Base-by-base conservation (phyloP, 2,329 filamentous ascomycete genomes). In the Pezicula neosporulosa region DNA sequence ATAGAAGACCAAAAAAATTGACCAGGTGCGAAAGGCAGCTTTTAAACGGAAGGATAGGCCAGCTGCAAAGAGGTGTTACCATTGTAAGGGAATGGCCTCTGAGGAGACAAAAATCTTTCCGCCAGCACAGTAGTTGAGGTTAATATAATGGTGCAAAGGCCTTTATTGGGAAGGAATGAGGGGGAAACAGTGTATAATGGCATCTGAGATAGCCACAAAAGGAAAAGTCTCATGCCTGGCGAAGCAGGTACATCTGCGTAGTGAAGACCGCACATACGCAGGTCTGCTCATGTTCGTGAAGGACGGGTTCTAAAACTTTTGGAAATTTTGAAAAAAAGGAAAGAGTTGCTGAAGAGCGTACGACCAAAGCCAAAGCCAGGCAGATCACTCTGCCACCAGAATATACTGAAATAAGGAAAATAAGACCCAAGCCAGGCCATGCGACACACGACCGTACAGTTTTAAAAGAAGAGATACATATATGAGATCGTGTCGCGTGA, bases 401-500 rank as follows among this genome's bases (percentile, higher is more conserved):
- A 46, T 35, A 50, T 46, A 24, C 44, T 47, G 47, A 47, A 51
- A n/a, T 52, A 38, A 46, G 27, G 44, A 44, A 53, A 46, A 54
- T 57, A 49, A 51, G 49, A 54, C 54, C 51, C 43, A 47, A 55
- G 53, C 55, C 51, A 49, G 56, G 54, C 49, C 51, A 59, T 52
- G 49, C 51, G 43, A 53, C 55, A 49, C 38, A 51, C 28, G 36
- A 33, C 55, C 59, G 57, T 56, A 52, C 57, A 63, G 57, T 61
- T 58, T 55, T 58, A 45, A 36, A 47, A 38, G 33, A 42, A 57
- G 57, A 56, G 49, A 56, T 60, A 55, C 55, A 57, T 57, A 60
- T 57, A 50, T 57, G 51, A 61, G 55, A 62, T 59, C 61, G 57
- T 59, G 59, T 64, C 64, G 63, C 66, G 60, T 68, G 60, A 68